Conservation (phyloP, 1,139 yeast genomes). For the Candida sojae region DNA sequence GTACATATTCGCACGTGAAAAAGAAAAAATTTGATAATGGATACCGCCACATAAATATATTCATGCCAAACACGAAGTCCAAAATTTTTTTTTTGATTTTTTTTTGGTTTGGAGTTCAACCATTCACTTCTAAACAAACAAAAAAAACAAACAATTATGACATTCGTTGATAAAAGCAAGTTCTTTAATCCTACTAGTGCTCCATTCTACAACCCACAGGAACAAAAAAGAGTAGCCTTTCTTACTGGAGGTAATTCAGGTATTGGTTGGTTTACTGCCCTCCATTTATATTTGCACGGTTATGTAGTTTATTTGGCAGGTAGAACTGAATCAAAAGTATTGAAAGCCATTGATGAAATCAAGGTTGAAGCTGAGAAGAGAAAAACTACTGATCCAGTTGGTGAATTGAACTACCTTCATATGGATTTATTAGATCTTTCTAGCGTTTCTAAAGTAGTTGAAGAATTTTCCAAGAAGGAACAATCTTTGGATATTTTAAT, state of each 20-base stretch:
- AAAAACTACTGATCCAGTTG: conserved; percentile 22
- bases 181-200: conserved; percentile 27
- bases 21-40: too few relatives aligned
- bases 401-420: conserved; percentile 29
- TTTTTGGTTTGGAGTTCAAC: too few relatives aligned
- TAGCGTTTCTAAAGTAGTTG: conserved; percentile 32
- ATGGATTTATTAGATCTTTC: conserved; percentile 36
- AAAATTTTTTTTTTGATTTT: too few relatives aligned
- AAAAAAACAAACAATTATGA: not conserved
- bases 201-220: conserved; percentile 37
- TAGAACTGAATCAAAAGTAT: conserved; percentile 36
- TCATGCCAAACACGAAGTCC: too few relatives aligned
- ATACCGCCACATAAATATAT: too few relatives aligned
- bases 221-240: conserved; percentile 41
- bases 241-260: conserved; percentile 51
- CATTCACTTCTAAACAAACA: too few relatives aligned
- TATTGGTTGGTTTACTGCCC: conserved; percentile 44
- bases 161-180: conserved; percentile 4
- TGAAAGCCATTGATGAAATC: conserved; percentile 37
- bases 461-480: conserved; percentile 25
- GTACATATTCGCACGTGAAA: too few relatives aligned
- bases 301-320: conserved; percentile 44
- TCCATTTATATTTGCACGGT: conserved; percentile 46
- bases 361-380: conserved; percentile 24
- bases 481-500: conserved; percentile 33